These are phyloP conservation scores for Lachnellula hyalina DNA, from an alignment of 2,329 filamentous ascomycete species.

Conservation along the genomic window DNA sequence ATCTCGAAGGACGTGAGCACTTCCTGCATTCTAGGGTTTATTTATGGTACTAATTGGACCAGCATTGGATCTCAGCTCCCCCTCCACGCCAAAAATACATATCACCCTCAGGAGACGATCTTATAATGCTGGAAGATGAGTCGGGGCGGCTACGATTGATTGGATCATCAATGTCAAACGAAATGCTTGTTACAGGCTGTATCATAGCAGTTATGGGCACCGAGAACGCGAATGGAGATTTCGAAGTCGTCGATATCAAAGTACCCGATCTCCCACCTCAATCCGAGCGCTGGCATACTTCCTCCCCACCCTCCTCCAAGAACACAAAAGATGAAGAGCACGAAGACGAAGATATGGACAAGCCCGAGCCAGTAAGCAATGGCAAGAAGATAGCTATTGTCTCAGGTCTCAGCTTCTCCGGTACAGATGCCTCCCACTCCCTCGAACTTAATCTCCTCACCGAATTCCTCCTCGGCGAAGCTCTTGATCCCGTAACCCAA, in stretches of 20 bases:
- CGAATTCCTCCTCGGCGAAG: slow-evolving; percentile 85
- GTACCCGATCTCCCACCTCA: slow-evolving; percentile 83
- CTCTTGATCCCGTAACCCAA: slow-evolving; percentile 56
- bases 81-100: slow-evolving; percentile 73
- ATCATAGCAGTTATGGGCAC: slow-evolving; percentile 93
- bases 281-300: slow-evolving; percentile 70
- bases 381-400: slow-evolving; percentile 71
- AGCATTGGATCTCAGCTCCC: slow-evolving; percentile 88
- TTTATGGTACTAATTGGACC: slow-evolving; percentile 8
- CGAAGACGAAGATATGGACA: slow-evolving; percentile 55
- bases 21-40: slow-evolving; percentile 6
- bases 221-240: slow-evolving; percentile 85
- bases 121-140: slow-evolving; percentile 90
- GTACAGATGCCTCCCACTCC: slow-evolving; percentile 64
- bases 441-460: slow-evolving; percentile 71
- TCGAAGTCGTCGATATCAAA: slow-evolving; percentile 86
- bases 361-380: slow-evolving; percentile 26
- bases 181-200: slow-evolving; percentile 82
- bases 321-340: slow-evolving; percentile 36
- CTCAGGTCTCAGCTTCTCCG: slow-evolving; percentile 81
- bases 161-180: slow-evolving; percentile 60
- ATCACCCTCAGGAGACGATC: slow-evolving; percentile 51
- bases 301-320: slow-evolving; percentile 40
- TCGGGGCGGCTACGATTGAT: slow-evolving; percentile 80
- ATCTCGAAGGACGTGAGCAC: slow-evolving; percentile 77